Evolutionary conservation across 164 flowering plant species (phyloP).

Genomic region (Magnolia officinalis): DNA sequence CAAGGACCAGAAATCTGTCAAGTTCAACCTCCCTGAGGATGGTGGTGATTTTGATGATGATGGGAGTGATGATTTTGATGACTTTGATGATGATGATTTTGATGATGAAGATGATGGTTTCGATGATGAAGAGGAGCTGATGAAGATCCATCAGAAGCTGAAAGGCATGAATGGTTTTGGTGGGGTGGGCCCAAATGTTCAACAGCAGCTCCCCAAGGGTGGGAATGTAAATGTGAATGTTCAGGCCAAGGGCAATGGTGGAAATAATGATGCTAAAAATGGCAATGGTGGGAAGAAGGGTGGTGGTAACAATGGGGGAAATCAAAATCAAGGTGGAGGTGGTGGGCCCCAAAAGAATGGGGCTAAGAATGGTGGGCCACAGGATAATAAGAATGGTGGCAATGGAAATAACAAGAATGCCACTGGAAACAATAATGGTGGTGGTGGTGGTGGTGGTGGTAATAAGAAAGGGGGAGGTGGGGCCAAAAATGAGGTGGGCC

Average conservation of each 20-base stretch:
- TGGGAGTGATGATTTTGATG: constrained; percentile 35
- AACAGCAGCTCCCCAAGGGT: constrained; percentile 4
- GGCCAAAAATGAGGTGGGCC: constrained; percentile 29
- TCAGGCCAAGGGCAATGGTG: constrained; percentile 22
- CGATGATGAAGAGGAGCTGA: constrained; percentile 17
- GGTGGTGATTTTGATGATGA: constrained; percentile 41
- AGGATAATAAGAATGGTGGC: neutral
- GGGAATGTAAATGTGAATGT: constrained; percentile 13
- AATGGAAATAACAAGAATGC: constrained; percentile 26
- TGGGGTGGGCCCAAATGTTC: neutral
- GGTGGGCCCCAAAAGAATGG: constrained; percentile 30
- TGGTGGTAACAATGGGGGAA: constrained; percentile 27
- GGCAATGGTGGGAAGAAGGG: constrained; percentile 45
- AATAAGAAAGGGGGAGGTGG: constrained; percentile 32
- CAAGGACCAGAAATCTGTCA: constrained; percentile 46
- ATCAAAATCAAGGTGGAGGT: constrained; percentile 30
- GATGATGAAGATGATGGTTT: constrained; percentile 32
- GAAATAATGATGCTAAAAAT: constrained; percentile 17
- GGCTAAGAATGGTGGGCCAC: constrained; percentile 31
- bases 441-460: constrained; percentile 23
- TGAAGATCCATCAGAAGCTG: constrained; percentile 12
- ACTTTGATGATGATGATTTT: constrained; percentile 37
- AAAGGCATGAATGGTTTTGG: neutral
- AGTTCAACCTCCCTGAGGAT: constrained; percentile 42
- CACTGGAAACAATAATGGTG: constrained; percentile 10